Conservation (phyloP, 305 asterid genomes). For the Monarda citriodora region DNA sequence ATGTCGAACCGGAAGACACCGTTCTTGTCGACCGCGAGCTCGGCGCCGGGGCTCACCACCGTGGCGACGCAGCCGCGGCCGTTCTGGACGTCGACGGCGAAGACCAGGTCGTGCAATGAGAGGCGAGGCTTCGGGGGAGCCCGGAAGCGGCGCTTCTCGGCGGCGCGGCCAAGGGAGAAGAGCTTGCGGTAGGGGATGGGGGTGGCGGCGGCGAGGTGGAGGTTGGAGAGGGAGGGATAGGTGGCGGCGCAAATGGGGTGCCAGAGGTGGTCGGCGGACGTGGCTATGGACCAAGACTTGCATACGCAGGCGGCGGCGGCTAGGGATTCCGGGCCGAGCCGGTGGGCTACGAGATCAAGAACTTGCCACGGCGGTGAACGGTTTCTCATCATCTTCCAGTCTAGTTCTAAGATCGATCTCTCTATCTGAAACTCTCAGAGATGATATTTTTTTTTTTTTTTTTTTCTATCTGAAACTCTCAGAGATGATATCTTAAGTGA, state of each 20-base stretch:
- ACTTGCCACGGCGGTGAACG: constrained; percentile 63
- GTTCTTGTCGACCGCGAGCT: constrained; percentile 23
- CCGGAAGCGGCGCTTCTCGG: constrained; percentile 45
- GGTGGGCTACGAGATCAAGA: constrained; percentile 50
- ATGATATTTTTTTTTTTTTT: too few relatives aligned
- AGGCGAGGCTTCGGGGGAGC: constrained; percentile 48
- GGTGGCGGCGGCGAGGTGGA: constrained; percentile 28
- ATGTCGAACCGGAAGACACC: constrained; percentile 63
- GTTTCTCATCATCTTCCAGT: not conserved
- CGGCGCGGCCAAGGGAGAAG: constrained; percentile 54
- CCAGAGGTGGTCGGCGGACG: constrained; percentile 86
- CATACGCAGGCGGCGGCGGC: constrained; percentile 64
- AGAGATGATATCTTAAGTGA: not conserved
- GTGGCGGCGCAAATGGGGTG: constrained; percentile 50
- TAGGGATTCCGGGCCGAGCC: constrained; percentile 62
- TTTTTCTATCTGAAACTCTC: not conserved
- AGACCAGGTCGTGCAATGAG: constrained; percentile 36
- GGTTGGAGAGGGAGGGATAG: constrained; percentile 68
- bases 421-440: not conserved
- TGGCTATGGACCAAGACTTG: constrained; percentile 60
- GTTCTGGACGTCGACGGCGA: constrained; percentile 49
- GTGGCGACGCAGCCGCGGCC: constrained; percentile 21
- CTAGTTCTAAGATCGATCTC: too few relatives aligned
- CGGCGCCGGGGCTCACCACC: constrained; percentile 29
- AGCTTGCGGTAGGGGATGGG: constrained; percentile 32